Evolutionary conservation across 164 flowering plant species (phyloP), one percentile per base, ranked within the genome.

Genomic region (Piper betle): DNA sequence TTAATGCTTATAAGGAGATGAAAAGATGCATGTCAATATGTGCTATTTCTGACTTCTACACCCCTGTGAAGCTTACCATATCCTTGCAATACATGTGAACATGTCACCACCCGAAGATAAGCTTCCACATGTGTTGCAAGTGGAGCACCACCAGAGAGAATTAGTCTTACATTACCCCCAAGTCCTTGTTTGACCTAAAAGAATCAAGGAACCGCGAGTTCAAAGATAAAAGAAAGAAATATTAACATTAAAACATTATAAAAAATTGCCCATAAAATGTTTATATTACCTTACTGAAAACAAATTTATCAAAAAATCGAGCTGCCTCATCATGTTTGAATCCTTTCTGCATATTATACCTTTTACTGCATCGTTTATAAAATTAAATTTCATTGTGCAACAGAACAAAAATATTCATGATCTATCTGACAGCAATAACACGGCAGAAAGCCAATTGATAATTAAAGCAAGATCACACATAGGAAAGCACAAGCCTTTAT

Each of bases 61-160:
- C 33, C 33, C 39, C 7, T 55, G 58, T 25, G 52, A 68, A 15
- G 46, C 62, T 52, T 81, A 93, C 99, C 99, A 73, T 94, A 94
- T 81, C 99, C 99, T 76, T 94, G 99, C 16, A 91, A 66, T 66
- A 94, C 99, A 75, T 91, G 85, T 62, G 87, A 78, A 76, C 99
- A 91, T n/a, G 99, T 62, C 60, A 87, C 96, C 52, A 94, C 97
- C 52, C 95, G 73, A 57, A 94, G 73, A 71, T 74, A 94, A 13
- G 87, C 70, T 73, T 94, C 97, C 20, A 94, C 96, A 66, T 78
- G 88, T 39, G 74, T 53, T 67, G 97, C 74, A 63, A 94, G 94
- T 59, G 99, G 97, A 40, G 97, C 99, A 41, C 88, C 99, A 66
- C 99, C 99, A 67, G 97, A 94, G 42, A 94, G 72, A 69, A 94